Percentiles rank a stretch among this genome's conserved stretches.
phyloP scores from a whole-genome alignment of 1,139 yeast genomes.

The Diutina rugosa region DNA sequence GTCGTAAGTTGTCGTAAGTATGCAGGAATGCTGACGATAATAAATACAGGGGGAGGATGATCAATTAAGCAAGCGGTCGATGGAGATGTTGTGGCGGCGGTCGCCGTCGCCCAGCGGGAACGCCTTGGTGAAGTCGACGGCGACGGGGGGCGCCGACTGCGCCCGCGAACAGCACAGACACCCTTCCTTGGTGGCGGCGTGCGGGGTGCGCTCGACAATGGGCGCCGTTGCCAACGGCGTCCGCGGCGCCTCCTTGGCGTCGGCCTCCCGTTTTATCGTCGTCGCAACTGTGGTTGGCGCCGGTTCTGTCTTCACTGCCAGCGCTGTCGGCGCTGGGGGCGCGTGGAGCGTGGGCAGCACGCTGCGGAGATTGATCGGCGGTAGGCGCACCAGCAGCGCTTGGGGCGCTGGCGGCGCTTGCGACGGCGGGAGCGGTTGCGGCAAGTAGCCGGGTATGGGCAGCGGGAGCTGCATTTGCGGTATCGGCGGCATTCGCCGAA shows the following conservation, averaged over 20 bases:
- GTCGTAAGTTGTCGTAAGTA: neutral
- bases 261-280: neutral
- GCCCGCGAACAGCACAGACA: neutral
- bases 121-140: constrained; percentile 7
- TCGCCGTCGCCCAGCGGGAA: constrained; percentile 3
- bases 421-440: neutral
- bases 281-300: neutral
- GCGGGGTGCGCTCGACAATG: neutral
- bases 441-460: neutral
- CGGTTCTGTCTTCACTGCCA: neutral
- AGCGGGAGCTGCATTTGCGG: neutral
- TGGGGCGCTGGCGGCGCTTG: neutral
- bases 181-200: neutral
- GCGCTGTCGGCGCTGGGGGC: neutral
- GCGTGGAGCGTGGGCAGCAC: constrained; percentile 2
- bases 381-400: neutral
- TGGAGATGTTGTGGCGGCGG: constrained; percentile 3
- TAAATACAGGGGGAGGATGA: neutral
- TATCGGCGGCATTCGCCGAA: neutral
- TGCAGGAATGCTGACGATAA: neutral
- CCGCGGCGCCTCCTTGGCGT: neutral
- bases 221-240: neutral
- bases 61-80: neutral
- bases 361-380: constrained; percentile 1
- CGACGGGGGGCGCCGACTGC: constrained; percentile 6